Conservation (phyloP, 2,329 filamentous ascomycete species). For the Aspergillus tubingensis region DNA sequence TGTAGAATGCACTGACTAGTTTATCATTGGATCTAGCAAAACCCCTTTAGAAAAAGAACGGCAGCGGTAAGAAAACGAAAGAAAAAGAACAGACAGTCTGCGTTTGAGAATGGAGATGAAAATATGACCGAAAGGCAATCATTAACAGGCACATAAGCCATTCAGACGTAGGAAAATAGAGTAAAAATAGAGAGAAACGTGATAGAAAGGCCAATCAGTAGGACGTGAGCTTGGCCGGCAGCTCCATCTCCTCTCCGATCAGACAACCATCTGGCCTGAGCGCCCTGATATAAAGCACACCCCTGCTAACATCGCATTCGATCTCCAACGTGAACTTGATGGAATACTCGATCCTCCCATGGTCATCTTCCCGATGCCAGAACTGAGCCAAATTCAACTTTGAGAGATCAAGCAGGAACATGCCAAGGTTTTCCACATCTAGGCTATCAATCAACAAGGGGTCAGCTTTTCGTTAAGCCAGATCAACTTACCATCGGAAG, state of each 20-base stretch:
- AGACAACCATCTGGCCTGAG: background rate
- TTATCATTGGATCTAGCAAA: no score
- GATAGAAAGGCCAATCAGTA: background rate
- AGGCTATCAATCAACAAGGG: background rate
- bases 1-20: no score
- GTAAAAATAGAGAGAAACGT: background rate
- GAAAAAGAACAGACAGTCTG: no score
- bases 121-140: no score
- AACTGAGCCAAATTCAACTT: background rate
- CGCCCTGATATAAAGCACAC: background rate
- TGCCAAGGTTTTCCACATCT: background rate
- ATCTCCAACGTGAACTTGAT: background rate
- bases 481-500: background rate
- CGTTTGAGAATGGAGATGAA: no score
- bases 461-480: background rate
- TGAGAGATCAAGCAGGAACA: background rate
- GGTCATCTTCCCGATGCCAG: background rate
- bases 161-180: background rate
- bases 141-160: no score
- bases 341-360: background rate
- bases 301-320: background rate
- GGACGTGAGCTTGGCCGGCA: background rate
- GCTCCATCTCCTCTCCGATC: background rate
- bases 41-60: no score
- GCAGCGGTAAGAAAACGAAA: no score